Evolutionary conservation across 1,284 basidiomycete species (phyloP).

Genomic region (Ganoderma sinense): DNA sequence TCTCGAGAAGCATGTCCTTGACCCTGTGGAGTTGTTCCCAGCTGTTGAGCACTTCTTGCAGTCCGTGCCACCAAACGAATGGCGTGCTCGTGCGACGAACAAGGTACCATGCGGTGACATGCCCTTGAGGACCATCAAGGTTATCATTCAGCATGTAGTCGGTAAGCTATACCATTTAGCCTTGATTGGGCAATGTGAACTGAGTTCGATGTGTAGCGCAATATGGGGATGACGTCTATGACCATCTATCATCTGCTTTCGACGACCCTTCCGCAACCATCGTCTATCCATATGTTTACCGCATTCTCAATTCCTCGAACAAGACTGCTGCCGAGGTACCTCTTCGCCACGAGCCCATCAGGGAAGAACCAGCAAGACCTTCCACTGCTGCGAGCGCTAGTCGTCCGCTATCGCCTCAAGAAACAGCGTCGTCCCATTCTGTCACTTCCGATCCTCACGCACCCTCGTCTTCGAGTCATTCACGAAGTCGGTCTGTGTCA

Average conservation of each 20-base stretch:
- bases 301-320: conserved; percentile 78
- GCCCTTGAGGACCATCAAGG: conserved; percentile 97
- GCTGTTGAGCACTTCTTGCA: conserved; percentile 96
- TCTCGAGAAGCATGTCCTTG: conserved; percentile 80
- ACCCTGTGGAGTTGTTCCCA: conserved; percentile 90
- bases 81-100: conserved; percentile 90
- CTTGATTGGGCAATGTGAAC: background rate
- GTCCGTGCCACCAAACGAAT: conserved; percentile 94
- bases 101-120: conserved; percentile 95
- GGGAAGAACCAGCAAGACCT: conserved; percentile 46
- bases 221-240: conserved; percentile 83
- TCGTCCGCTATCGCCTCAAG: conserved; percentile 70
- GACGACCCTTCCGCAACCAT: conserved; percentile 87
- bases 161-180: conserved; percentile 59
- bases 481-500: conserved; percentile 69
- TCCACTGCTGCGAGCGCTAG: conserved; percentile 65
- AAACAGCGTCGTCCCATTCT: conserved; percentile 54
- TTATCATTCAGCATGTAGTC: conserved; percentile 95
- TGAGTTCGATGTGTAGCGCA: conserved; percentile 56
- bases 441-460: conserved; percentile 59
- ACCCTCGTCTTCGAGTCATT: conserved; percentile 65
- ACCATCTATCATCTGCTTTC: conserved; percentile 78
- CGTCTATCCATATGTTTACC: conserved; percentile 86
- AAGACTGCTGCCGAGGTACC: conserved; percentile 49
- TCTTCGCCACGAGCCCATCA: conserved; percentile 46